Percentiles rank a stretch among this genome's conserved stretches.
These are phyloP conservation scores for Medicago ruthenica DNA, from an alignment of 306 rosid species.

Conservation along the genomic window DNA sequence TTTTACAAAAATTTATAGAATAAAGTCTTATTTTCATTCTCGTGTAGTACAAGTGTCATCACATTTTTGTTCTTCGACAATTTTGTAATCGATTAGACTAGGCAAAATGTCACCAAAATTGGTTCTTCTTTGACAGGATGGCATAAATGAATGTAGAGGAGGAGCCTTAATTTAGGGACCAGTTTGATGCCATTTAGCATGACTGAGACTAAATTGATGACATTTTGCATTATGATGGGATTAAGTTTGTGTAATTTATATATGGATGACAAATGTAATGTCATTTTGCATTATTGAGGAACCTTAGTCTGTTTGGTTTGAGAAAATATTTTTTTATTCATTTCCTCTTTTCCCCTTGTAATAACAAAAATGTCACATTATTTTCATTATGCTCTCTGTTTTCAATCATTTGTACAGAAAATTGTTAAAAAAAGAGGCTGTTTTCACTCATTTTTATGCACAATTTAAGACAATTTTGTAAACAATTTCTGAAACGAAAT, in stretches of 20 bases:
- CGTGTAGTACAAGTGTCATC: neutral
- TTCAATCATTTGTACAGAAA: neutral
- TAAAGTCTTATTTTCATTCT: neutral
- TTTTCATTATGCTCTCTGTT: neutral
- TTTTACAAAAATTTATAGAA: neutral
- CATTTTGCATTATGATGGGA: neutral
- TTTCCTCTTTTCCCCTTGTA: neutral
- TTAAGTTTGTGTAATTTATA: neutral
- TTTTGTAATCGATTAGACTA: neutral
- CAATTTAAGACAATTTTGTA: neutral
- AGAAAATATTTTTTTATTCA: neutral
- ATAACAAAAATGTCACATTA: neutral
- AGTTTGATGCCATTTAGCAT: neutral
- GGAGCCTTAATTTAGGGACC: neutral
- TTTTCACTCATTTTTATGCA: neutral
- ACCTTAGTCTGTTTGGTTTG: neutral
- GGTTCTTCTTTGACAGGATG: neutral
- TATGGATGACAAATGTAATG: neutral
- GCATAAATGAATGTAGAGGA: neutral
- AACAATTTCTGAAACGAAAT: neutral
- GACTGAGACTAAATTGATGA: neutral
- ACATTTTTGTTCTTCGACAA: neutral
- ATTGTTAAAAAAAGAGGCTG: neutral
- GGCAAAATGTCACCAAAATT: neutral
- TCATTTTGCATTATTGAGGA: slow-evolving; percentile 9